A percentile compares a stretch with the other conserved stretches of the same genome.
These are phyloP conservation scores for Chrysoporthe cubensis DNA, from an alignment of 2,329 filamentous ascomycete species.

Conservation along the genomic window DNA sequence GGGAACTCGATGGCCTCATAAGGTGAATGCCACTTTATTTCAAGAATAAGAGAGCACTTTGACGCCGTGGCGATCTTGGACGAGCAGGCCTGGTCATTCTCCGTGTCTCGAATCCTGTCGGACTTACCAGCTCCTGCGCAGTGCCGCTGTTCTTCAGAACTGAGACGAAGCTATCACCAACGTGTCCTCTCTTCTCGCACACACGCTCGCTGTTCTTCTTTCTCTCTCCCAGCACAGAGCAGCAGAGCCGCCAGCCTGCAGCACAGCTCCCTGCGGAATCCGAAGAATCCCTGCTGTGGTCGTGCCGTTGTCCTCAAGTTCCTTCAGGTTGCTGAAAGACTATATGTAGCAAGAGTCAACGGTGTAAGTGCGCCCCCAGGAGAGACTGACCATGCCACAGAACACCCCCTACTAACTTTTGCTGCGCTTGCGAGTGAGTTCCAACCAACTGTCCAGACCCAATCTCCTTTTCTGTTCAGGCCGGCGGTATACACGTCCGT, in stretches of 20 bases:
- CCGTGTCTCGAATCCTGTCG: no score
- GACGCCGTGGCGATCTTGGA: no score
- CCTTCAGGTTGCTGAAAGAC: background rate
- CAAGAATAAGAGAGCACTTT: no score
- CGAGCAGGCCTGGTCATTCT: no score
- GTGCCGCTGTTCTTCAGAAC: background rate
- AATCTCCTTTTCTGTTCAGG: background rate
- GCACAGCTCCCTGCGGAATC: background rate
- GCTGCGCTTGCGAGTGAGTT: background rate
- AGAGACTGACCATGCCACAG: background rate
- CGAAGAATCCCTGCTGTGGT: background rate
- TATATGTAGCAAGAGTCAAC: conserved; percentile 2
- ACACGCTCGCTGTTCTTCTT: no score
- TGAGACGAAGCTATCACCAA: no score
- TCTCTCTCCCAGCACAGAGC: no score
- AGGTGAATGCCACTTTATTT: no score
- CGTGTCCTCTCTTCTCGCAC: no score
- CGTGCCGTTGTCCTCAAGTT: conserved; percentile 6
- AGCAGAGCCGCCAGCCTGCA: no score
- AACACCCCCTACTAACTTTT: conserved; percentile 7
- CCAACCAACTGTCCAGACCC: background rate
- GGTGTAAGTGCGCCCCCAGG: conserved; percentile 3
- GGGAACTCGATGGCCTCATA: no score
- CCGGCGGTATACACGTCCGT: conserved; percentile 26
- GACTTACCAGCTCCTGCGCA: background rate